A percentile compares a stretch with the other conserved stretches of the same genome.
Conservation (phyloP, 2,329 filamentous ascomycete genomes). For the Colletotrichum chlorophyti region DNA sequence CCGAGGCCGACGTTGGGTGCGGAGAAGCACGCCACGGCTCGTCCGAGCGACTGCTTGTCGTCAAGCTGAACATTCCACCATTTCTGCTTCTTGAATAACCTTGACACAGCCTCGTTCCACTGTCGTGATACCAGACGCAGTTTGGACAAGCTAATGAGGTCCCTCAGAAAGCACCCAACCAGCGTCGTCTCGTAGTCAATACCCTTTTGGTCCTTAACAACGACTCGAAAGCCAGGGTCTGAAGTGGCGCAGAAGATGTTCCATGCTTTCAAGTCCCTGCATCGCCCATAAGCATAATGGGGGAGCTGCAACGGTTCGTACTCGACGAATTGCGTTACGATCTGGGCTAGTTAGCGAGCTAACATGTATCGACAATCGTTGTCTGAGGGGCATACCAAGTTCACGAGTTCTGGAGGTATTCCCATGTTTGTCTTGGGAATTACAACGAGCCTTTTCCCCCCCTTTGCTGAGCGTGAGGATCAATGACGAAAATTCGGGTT, state of each 20-base stretch:
- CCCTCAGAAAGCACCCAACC: neutral
- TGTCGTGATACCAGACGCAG: neutral
- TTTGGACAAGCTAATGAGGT: neutral
- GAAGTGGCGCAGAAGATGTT: neutral
- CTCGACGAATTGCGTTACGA: neutral
- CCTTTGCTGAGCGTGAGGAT: too few relatives aligned
- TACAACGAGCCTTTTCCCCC: too few relatives aligned
- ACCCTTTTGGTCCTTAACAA: neutral
- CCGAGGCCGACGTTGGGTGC: neutral
- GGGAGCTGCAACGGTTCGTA: neutral
- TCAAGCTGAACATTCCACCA: slow-evolving; percentile 8
- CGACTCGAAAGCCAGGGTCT: neutral
- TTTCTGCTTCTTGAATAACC: neutral
- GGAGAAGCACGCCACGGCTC: neutral
- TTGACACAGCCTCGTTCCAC: neutral
- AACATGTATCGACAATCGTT: neutral
- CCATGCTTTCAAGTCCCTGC: neutral
- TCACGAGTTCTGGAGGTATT: neutral
- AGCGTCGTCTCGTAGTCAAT: neutral
- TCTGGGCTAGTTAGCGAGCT: neutral
- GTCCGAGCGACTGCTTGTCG: neutral
- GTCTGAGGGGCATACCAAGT: neutral
- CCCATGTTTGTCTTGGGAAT: neutral
- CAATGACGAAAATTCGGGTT: neutral
- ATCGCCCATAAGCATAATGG: neutral